Base-by-base conservation (phyloP, 2,329 filamentous ascomycete species). In the Fusarium pseudoanthophilum region DNA sequence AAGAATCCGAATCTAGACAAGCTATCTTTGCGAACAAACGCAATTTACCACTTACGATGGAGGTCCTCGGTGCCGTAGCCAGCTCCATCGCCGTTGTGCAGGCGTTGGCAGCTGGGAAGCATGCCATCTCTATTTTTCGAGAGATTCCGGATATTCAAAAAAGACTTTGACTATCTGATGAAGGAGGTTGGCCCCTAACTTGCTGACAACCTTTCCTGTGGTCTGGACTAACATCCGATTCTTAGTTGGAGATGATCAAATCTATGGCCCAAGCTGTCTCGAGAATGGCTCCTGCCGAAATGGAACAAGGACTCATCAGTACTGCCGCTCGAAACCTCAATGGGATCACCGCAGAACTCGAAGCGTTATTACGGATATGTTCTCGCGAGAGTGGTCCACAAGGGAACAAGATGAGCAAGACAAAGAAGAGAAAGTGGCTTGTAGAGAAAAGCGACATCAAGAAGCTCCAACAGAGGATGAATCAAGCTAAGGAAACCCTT, bases 71-170 rank as follows among this genome's bases (percentile, higher is more conserved):
- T 30, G 59, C 66, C 0, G 45, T 73, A 5, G 69, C 58, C 20
- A 73, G 71, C 48, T 63, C 58, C 20, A 73, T 73, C 16, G 66
- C 71, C 2, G 28, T 73, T 3, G 28, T 64, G 2, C 71, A 73
- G 46, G 58, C 51, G 16, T 26, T 71, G 28, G 48, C 43, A 15
- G 71, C 60, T 21, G 71, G 67, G 7, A 65, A 60, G 4, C 49
- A 70, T 34, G 56, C 56, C 16, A 30, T 71, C 4, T 51, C 43
- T 28, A 20, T 73, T 18, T 42, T 67, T 13, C 58, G 60, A 5
- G 52, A 67, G 16, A 32, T 73, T 5, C 70, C 70, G 1, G 58
- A 46, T 8, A 70, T 73, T 15, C 71, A 70, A 9, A 32, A 32
- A 37, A 7, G 66, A 73, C 28, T 73, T 70, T 30, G 39, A 73